phyloP scores from a whole-genome alignment of 345 rosid species.

The Luvunga scandens region DNA sequence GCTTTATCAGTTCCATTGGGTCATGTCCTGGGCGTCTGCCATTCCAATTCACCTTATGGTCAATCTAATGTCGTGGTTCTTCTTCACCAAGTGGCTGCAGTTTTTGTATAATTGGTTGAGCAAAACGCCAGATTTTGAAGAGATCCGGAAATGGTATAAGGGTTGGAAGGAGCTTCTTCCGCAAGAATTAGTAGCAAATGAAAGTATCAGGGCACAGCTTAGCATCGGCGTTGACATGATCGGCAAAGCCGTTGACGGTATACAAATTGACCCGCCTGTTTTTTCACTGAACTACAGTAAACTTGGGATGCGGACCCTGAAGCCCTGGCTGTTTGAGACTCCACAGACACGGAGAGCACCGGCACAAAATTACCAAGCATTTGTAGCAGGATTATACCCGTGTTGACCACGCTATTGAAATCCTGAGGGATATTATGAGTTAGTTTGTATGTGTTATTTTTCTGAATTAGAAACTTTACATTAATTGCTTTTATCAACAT shows the following conservation, averaged over 20 bases:
- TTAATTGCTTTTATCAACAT: no score
- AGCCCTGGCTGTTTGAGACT: conserved; percentile 45
- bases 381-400: conserved; percentile 9
- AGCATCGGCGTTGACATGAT: conserved; percentile 34
- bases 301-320: no score
- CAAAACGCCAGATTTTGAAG: conserved; percentile 61
- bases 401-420: no score
- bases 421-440: no score
- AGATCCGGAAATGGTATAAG: conserved; percentile 69
- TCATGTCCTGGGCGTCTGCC: conserved; percentile 77
- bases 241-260: conserved; percentile 69
- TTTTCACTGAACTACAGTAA: conserved; percentile 32
- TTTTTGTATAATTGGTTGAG: conserved; percentile 80
- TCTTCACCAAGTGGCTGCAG: conserved; percentile 81
- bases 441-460: no score
- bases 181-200: conserved; percentile 8
- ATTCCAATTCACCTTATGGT: conserved; percentile 83
- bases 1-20: conserved; percentile 71
- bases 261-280: conserved; percentile 67
- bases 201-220: conserved; percentile 54
- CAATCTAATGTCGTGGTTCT: conserved; percentile 76
- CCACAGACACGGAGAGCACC: conserved; percentile 41
- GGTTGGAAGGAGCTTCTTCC: conserved; percentile 60
- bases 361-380: conserved; percentile 31
- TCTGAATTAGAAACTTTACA: no score